Evolutionary conservation across 1,139 yeast species (phyloP), one percentile per base, ranked within the genome.

Genomic region (Candida tunisiensis): DNA sequence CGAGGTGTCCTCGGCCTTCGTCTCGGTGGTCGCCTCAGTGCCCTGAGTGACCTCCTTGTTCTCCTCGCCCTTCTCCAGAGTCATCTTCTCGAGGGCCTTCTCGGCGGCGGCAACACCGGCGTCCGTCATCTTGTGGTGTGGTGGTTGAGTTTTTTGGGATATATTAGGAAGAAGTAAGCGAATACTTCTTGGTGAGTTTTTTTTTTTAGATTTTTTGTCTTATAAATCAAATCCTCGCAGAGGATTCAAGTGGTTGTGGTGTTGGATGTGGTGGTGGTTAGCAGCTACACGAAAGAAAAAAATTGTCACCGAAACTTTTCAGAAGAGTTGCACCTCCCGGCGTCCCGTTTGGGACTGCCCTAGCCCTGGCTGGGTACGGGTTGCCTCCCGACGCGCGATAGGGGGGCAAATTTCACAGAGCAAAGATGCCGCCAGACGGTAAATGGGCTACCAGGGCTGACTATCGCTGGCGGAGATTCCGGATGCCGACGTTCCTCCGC

Each of bases 91-190:
- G 30, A 52, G 40, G 36, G 57, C 53, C 47, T 49, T 46, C 35
- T 53, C 55, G 38, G 55, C 55, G 30, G 54, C 49, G 27, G 51
- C 41, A 36, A 51, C 55, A 37, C 55, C 48, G 29, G 53, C 54
- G 47, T 48, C 56, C 38, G 54, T 31, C 39, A 37, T 38, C 13
- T 11, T 12, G 20, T n/a, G n/a, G n/a, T 13, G 13, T 6, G 11
- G 9, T 15, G 8, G 8, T n/a, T 8, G 7, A 15, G 26, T 13
- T 14, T 19, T 15, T 19, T 23, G 13, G 24, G 23, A 26, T 19
- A 13, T 16, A 16, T 21, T n/a, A n/a, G 13, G 16, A 17, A 23
- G 22, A 14, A 16, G 18, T 19, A 19, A 15, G 25, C 19, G n/a
- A 21, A 6, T 17, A 12, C 12, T 24, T 25, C 25, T 28, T 24